These are phyloP conservation scores for Arabidopsis thaliana DNA, from an alignment of 345 rosid species.

Conservation along the genomic window DNA sequence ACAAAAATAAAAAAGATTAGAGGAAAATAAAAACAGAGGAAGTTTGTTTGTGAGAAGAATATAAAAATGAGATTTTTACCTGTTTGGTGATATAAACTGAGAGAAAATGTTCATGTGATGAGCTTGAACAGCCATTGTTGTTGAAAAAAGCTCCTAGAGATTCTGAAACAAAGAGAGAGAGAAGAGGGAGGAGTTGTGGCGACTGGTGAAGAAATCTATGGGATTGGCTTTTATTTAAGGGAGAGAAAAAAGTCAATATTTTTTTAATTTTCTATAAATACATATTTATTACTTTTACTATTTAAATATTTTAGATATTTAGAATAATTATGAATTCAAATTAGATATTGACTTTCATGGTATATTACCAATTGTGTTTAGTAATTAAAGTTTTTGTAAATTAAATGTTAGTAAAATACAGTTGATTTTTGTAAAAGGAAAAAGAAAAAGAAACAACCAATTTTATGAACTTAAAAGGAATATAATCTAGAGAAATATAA, in stretches of 20 bases:
- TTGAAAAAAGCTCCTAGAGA: slow-evolving; percentile 35
- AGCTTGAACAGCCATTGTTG: slow-evolving; percentile 66
- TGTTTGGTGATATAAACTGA: slow-evolving; percentile 47
- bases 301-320: neutral
- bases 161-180: slow-evolving; percentile 16
- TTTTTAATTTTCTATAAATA: slow-evolving; percentile 37
- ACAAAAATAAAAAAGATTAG: neutral
- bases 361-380: slow-evolving; percentile 9
- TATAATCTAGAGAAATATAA: neutral
- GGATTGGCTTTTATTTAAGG: slow-evolving; percentile 48
- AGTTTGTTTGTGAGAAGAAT: neutral
- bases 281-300: neutral
- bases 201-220: slow-evolving; percentile 41
- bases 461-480: neutral
- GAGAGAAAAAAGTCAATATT: slow-evolving; percentile 50
- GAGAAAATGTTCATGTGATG: slow-evolving; percentile 52
- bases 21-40: neutral
- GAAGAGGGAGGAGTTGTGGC: slow-evolving; percentile 37
- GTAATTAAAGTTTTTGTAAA: neutral
- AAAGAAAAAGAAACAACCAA: neutral
- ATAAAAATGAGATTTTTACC: slow-evolving; percentile 34
- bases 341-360: slow-evolving; percentile 4
- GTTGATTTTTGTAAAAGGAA: neutral
- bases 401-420: neutral
- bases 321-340: neutral